These are phyloP conservation scores for Dalbergia oliveri DNA, from an alignment of 306 rosid species.

Conservation along the genomic window DNA sequence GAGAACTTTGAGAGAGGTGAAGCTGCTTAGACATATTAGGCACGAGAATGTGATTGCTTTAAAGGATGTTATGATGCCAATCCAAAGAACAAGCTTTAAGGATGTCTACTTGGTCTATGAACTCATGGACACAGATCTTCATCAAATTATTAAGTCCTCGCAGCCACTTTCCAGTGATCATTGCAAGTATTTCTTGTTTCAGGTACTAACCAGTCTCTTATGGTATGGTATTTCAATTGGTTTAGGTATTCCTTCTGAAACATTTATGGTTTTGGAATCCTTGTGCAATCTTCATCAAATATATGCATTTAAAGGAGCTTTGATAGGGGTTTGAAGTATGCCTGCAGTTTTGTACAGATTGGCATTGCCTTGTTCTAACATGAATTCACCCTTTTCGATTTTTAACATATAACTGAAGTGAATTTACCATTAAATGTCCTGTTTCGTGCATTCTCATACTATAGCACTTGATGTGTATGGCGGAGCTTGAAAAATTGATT, in stretches of 20 bases:
- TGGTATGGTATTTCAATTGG: constrained; percentile 2
- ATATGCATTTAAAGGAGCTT: constrained; percentile 22
- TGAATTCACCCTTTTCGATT: constrained; percentile 24
- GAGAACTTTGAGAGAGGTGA: constrained; percentile 88
- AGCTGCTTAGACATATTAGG: constrained; percentile 73
- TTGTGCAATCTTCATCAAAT: no score
- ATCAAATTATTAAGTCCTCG: constrained; percentile 78
- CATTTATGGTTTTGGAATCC: background rate
- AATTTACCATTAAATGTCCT: constrained; percentile 13
- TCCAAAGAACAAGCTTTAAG: constrained; percentile 66
- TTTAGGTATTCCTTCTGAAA: constrained; percentile 30
- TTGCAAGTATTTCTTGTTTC: constrained; percentile 84
- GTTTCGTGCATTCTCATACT: constrained; percentile 33
- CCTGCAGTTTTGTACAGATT: constrained; percentile 10
- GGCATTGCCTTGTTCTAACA: constrained; percentile 8
- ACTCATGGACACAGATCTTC: constrained; percentile 95
- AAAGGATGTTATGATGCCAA: constrained; percentile 89
- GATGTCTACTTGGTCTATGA: constrained; percentile 93
- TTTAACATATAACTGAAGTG: constrained; percentile 16
- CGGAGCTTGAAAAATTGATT: constrained; percentile 11
- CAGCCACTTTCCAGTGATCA: constrained; percentile 78
- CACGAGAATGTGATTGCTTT: constrained; percentile 86
- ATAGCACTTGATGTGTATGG: background rate
- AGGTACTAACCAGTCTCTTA: constrained; percentile 56
- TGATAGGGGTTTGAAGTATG: background rate